These are phyloP conservation scores for Suzukiozyma palmioleophila DNA, from an alignment of 1,139 yeast genomes.

Conservation along the genomic window DNA sequence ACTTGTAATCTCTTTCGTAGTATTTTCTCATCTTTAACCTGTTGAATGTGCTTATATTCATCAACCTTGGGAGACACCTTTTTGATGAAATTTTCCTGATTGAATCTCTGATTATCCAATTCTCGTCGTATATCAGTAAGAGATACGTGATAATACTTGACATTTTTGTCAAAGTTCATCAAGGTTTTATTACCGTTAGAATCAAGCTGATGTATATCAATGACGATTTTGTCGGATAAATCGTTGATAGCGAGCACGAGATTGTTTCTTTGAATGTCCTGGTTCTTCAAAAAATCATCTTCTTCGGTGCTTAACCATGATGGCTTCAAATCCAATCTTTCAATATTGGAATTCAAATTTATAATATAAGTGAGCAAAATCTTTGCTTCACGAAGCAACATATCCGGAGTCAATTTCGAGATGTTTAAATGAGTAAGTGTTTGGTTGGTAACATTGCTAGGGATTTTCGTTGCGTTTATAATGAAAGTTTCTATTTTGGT, in stretches of 20 bases:
- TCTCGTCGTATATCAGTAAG: constrained; percentile 23
- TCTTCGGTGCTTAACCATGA: constrained; percentile 8
- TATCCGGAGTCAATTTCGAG: constrained; percentile 20
- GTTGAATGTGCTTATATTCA: constrained; percentile 1
- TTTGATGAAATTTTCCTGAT: constrained; percentile 13
- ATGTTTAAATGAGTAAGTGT: neutral
- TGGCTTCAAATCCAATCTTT: constrained; percentile 12
- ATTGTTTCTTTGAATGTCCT: constrained; percentile 20
- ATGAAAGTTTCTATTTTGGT: constrained; percentile 36
- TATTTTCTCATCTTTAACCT: constrained; percentile 3
- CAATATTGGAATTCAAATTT: constrained; percentile 15
- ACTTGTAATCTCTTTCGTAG: constrained; percentile 4
- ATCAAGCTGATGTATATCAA: neutral
- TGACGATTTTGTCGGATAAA: constrained; percentile 23
- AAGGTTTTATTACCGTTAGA: constrained; percentile 4
- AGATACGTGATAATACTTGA: constrained; percentile 23
- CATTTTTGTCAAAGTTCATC: constrained; percentile 20
- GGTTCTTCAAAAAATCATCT: constrained; percentile 9
- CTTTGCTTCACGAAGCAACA: constrained; percentile 30
- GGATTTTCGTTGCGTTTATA: constrained; percentile 32
- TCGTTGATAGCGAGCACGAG: constrained; percentile 29
- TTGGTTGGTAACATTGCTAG: constrained; percentile 1
- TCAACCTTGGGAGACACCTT: constrained; percentile 2
- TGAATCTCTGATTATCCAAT: constrained; percentile 27
- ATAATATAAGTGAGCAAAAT: constrained; percentile 29